A percentile compares a stretch with the other conserved stretches of the same genome.
phyloP scores from a whole-genome alignment of 1,139 yeast species.

The Candida pseudoviswanathii region DNA sequence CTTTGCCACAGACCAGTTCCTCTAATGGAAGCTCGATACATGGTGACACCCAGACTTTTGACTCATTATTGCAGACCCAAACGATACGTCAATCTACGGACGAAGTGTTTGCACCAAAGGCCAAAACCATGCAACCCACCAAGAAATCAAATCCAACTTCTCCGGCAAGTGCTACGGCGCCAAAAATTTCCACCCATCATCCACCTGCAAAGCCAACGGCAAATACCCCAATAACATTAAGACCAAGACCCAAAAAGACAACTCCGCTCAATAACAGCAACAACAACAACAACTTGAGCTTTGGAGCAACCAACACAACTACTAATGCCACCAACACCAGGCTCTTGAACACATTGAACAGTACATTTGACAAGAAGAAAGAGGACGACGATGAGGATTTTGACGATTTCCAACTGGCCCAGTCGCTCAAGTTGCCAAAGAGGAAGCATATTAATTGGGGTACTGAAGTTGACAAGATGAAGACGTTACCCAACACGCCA shows the following conservation, averaged over 20 bases:
- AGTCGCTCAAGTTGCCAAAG: slow-evolving; percentile 6
- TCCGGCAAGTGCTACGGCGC: neutral
- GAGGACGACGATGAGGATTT: slow-evolving; percentile 27
- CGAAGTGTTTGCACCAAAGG: slow-evolving; percentile 15
- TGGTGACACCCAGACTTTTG: slow-evolving; percentile 23
- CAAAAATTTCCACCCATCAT: neutral
- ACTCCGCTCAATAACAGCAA: slow-evolving; percentile 7
- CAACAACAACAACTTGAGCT: slow-evolving; percentile 17
- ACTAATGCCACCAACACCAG: slow-evolving; percentile 18
- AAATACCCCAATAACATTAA: slow-evolving; percentile 2
- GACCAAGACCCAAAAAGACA: slow-evolving; percentile 8
- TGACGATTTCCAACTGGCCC: slow-evolving; percentile 34
- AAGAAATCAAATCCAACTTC: slow-evolving; percentile 6
- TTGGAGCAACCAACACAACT: slow-evolving; percentile 27
- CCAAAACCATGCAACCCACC: slow-evolving; percentile 18
- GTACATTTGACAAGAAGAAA: slow-evolving; percentile 19
- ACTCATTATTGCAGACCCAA: slow-evolving; percentile 37
- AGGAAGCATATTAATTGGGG: slow-evolving; percentile 23
- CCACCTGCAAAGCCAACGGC: neutral
- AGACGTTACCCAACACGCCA: slow-evolving; percentile 14
- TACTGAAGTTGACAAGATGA: slow-evolving; percentile 19
- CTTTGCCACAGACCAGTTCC: slow-evolving; percentile 23
- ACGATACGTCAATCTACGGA: slow-evolving; percentile 23
- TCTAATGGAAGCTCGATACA: slow-evolving; percentile 13
- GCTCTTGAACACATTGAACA: slow-evolving; percentile 25